Evolutionary conservation across 1,139 yeast species (phyloP).

Genomic region (Torulaspora globosa): DNA sequence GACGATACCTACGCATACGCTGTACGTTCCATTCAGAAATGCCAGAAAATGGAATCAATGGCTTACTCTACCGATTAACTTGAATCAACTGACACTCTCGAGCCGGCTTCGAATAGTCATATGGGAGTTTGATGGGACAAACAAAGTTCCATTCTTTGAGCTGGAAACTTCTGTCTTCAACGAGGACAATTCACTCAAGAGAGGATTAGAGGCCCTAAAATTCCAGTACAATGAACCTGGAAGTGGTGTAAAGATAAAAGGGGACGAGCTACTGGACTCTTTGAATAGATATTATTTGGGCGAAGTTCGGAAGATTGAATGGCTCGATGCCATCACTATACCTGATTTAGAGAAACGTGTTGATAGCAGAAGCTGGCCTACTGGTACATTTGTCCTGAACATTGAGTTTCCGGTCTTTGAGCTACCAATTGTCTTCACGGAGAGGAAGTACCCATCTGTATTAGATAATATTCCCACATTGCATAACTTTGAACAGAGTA

Average conservation of each 20-base stretch:
- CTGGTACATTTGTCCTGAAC: slow-evolving; percentile 46
- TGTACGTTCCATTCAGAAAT: slow-evolving; percentile 56
- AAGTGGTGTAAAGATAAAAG: slow-evolving; percentile 35
- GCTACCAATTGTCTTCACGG: slow-evolving; percentile 76
- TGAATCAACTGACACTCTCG: slow-evolving; percentile 62
- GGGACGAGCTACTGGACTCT: slow-evolving; percentile 48
- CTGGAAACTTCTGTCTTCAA: slow-evolving; percentile 62
- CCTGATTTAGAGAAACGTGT: slow-evolving; percentile 51
- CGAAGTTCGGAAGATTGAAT: slow-evolving; percentile 55
- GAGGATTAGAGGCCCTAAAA: slow-evolving; percentile 54
- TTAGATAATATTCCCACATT: slow-evolving; percentile 38
- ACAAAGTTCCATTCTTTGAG: slow-evolving; percentile 51
- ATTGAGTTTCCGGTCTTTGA: slow-evolving; percentile 76
- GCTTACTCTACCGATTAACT: slow-evolving; percentile 65
- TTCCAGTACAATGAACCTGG: slow-evolving; percentile 33
- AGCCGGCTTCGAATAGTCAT: slow-evolving; percentile 58
- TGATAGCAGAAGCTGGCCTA: slow-evolving; percentile 31
- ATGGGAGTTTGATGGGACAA: slow-evolving; percentile 60
- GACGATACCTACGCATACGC: slow-evolving; percentile 64
- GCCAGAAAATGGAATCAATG: slow-evolving; percentile 53
- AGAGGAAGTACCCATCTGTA: slow-evolving; percentile 40
- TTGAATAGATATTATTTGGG: slow-evolving; percentile 67
- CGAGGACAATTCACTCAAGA: slow-evolving; percentile 46
- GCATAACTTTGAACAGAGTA: slow-evolving; percentile 27
- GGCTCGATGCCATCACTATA: slow-evolving; percentile 73